Evolutionary conservation across 495 filamentous ascomycete species (phyloP), one percentile per base, ranked within the genome.

Genomic region (Neohortaea acidophila): DNA sequence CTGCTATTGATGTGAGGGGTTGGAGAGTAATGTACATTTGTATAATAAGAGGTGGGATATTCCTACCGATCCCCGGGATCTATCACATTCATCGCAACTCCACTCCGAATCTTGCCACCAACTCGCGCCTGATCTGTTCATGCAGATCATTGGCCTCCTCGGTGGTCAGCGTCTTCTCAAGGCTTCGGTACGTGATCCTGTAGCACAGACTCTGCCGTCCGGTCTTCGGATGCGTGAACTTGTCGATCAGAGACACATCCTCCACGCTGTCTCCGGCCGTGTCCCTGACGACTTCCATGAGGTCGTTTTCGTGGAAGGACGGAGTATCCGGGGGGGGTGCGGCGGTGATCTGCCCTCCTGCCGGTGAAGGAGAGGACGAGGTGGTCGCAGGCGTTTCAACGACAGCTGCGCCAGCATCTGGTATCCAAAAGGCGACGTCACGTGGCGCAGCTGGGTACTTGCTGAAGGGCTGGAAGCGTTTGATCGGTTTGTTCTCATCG

Each of bases 371-470:
- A 12, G 48, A 30, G 4, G 52, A 44, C 10, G 36, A 36, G 2
- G 21, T 26, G 3, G 46, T 12, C 4, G 41, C 43, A n/a, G 34
- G 39, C 7, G 39, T 45, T 4, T 41, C 48, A 20, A 33, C 47
- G 13, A 41, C 37, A 11, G 36, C 26, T 24, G 33, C 26, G 36
- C 23, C 48, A 21, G 15, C 12, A 18, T 41, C 18, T 22, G 65
- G 66, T 19, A 94, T 59, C 91, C 91, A 97, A 56, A 97, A 97
- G 2, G 87, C 76, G 8, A 94, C 79, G 53, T 96, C 91, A 59
- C 84, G 87, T 49, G 79, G 77, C 56, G 81, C 85, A 9, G 73
- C 71, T 1, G 89, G 89, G 57, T 89, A 68, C 60, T 80, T 94
- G 21, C 83, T 91, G 63, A 94, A 94, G 8, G 81, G 79, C 39